A percentile compares a stretch with the other conserved stretches of the same genome.
These are phyloP conservation scores for Globisporangium rhizosaccharum DNA, from an alignment of 352 stramenopile genomes.

Conservation along the genomic window DNA sequence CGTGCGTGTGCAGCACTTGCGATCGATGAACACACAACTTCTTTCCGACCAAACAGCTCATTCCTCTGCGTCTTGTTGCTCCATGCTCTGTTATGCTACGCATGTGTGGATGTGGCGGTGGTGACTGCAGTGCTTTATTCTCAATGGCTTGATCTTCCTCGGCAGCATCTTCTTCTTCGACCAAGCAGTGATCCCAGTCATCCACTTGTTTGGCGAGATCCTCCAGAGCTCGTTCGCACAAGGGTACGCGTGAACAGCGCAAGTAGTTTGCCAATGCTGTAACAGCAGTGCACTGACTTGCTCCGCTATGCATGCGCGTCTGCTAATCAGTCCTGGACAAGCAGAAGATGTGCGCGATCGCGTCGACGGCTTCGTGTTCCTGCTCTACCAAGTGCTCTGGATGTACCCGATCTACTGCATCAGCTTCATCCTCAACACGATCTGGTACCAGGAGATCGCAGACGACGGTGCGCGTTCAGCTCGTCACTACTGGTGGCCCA, in stretches of 20 bases:
- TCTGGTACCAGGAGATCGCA: slow-evolving; percentile 89
- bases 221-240: slow-evolving; percentile 66
- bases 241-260: slow-evolving; percentile 22
- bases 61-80: not conserved
- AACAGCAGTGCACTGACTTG: not conserved
- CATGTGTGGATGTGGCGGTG: not conserved
- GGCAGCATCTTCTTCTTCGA: slow-evolving; percentile 90
- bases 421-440: slow-evolving; percentile 89
- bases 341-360: slow-evolving; percentile 71
- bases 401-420: slow-evolving; percentile 91
- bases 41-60: not conserved
- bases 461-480: slow-evolving; percentile 56
- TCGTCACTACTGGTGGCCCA: not conserved
- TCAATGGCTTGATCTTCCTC: slow-evolving; percentile 88
- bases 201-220: slow-evolving; percentile 83
- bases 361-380: slow-evolving; percentile 80
- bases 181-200: slow-evolving; percentile 75
- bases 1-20: not conserved
- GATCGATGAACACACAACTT: not conserved
- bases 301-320: not conserved
- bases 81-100: not conserved
- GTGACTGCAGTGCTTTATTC: slow-evolving; percentile 50
- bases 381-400: slow-evolving; percentile 86
- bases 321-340: slow-evolving; percentile 27
- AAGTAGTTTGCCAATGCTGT: not conserved